phyloP scores from a whole-genome alignment of 352 stramenopile species.

The Pythium dissimile region DNA sequence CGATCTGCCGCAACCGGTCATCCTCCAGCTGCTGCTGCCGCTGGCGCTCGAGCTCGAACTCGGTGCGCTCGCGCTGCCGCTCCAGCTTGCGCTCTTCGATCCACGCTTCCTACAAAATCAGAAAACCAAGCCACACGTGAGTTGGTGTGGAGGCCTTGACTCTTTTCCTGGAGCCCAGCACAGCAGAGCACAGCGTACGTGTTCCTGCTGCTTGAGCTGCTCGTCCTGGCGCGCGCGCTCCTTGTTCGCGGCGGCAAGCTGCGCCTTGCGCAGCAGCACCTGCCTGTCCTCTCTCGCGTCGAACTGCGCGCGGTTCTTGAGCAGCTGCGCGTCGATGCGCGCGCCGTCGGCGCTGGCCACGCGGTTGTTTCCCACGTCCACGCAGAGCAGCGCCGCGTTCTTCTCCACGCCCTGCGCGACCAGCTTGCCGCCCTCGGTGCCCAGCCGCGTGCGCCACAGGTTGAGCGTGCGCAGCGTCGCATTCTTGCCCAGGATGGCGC shows the following conservation, averaged over 20 bases:
- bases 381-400: constrained; percentile 57
- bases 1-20: constrained; percentile 60
- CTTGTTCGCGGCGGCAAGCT: constrained; percentile 46
- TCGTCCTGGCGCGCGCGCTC: constrained; percentile 47
- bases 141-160: too few relatives aligned
- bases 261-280: constrained; percentile 38
- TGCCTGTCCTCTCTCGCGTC: constrained; percentile 43
- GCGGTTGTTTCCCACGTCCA: constrained; percentile 84
- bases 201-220: constrained; percentile 44
- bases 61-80: constrained; percentile 34
- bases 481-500: constrained; percentile 57
- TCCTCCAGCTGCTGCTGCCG: constrained; percentile 59
- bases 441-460: constrained; percentile 70
- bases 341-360: constrained; percentile 47
- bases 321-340: constrained; percentile 43
- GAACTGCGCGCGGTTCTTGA: constrained; percentile 36
- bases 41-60: constrained; percentile 24
- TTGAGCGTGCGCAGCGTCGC: constrained; percentile 62
- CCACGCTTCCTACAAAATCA: constrained; percentile 55
- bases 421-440: constrained; percentile 61
- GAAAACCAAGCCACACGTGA: too few relatives aligned
- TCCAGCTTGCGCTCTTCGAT: constrained; percentile 72
- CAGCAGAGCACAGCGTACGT: constrained; percentile 30
- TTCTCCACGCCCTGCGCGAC: constrained; percentile 49
- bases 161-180: background rate